These are phyloP conservation scores for Clitopilus passeckerianus DNA, from an alignment of 768 basidiomycete genomes.

Conservation along the genomic window DNA sequence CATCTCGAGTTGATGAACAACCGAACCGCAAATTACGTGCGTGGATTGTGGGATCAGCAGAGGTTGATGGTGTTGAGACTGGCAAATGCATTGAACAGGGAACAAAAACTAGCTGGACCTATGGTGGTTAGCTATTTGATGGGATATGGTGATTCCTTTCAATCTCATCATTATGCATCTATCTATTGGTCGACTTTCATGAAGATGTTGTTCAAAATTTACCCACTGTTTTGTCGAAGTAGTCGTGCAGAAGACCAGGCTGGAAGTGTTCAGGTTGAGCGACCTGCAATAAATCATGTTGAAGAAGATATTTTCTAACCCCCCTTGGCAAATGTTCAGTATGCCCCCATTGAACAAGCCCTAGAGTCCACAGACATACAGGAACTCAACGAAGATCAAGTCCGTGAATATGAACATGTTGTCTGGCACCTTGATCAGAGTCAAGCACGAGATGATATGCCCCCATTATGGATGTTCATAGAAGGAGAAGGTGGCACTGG, in stretches of 20 bases:
- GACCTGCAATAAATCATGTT: too few species aligned
- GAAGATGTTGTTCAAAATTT: conserved; percentile 9
- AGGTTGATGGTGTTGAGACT: conserved; percentile 23
- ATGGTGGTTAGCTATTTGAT: conserved; percentile 37
- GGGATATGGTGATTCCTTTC: conserved; percentile 34
- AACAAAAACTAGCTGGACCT: conserved; percentile 32
- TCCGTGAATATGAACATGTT: not conserved
- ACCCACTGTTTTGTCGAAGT: conserved; percentile 13
- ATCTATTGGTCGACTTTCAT: conserved; percentile 29
- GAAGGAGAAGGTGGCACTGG: conserved; percentile 39
- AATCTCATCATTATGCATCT: conserved; percentile 27
- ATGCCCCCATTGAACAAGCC: not conserved
- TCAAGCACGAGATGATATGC: not conserved
- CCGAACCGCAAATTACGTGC: conserved; percentile 4
- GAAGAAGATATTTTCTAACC: not conserved
- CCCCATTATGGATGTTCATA: conserved; percentile 31
- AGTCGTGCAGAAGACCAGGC: too few species aligned
- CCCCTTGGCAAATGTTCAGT: not conserved
- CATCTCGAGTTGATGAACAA: conserved; percentile 13
- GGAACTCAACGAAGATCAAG: not conserved
- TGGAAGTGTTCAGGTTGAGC: too few species aligned
- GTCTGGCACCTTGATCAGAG: not conserved
- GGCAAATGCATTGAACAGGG: conserved; percentile 23
- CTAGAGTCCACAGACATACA: not conserved
- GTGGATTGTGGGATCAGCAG: conserved; percentile 18